Evolutionary conservation across 306 rosid genomes (phyloP), one percentile per base, ranked within the genome.

Genomic region (Ochetophila trinervis): DNA sequence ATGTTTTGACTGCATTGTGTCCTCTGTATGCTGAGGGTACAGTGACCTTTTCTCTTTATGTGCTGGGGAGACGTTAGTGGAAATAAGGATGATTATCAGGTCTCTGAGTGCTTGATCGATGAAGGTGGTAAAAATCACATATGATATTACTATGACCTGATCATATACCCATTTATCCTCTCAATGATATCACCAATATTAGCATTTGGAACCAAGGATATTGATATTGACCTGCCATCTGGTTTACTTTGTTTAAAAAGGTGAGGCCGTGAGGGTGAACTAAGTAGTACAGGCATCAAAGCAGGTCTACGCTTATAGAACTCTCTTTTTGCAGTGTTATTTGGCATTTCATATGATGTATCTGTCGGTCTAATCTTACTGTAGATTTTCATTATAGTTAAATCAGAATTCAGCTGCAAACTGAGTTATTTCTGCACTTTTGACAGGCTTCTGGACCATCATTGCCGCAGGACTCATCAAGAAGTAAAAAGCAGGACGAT

Each of bases 391-490:
- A 14, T 49, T 49, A 6, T 49, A 49, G 9, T 10, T 5, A 36
- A 5, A 5, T 9, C 10, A 12, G 12, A 40, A 40, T 40, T 40
- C 14, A 40, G 45, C 45, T 40, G 45, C 45, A 58, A 70, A 62
- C 48, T 21, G 44, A 37, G 21, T 45, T 11, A 34, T 56, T 49
- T 37, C 51, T 62, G 1, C 32, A 22, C 13, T 12, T 59, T 35
- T 72, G 47, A 59, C 85, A 80, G 85, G 76, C 62, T 32, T 60
- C 74, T 5, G 70, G 72, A 49, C 63, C 78, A 56, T 65, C 76
- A 12, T 54, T 47, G 42, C 27, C 53, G 20, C 76, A 53, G 47
- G 75, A 60, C 18, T 72, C 55, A 9, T 72, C 81, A 22, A 67
- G 78, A 76, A 76, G 76, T 56, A 68, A 65, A 72, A 72, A 40